phyloP scores from a whole-genome alignment of 345 rosid genomes.

The Alliaria petiolata region DNA sequence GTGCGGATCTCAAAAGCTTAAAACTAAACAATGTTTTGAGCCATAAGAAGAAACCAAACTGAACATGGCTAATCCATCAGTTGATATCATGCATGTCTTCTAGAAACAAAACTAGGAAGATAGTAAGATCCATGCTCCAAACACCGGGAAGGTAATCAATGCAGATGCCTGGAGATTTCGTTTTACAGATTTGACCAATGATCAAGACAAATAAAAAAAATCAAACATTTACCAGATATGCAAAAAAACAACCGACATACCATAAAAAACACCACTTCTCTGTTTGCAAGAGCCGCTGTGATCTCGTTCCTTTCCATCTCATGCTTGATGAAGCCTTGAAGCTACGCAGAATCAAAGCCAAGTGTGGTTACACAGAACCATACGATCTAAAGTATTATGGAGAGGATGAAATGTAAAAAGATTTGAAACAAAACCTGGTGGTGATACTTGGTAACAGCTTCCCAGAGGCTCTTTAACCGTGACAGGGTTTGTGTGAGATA shows the following conservation, averaged over 20 bases:
- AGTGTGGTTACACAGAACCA: neutral
- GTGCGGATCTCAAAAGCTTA: too few species aligned
- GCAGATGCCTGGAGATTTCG: constrained; percentile 68
- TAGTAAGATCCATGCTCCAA: constrained; percentile 60
- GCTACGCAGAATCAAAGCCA: constrained; percentile 34
- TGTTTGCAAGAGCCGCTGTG: constrained; percentile 54
- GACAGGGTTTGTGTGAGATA: too few species aligned
- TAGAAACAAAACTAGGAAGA: constrained; percentile 23
- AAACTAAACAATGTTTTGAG: too few species aligned
- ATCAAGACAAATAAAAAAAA: neutral
- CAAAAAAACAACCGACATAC: constrained; percentile 37
- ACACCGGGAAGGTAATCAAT: constrained; percentile 54
- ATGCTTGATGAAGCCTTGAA: constrained; percentile 62
- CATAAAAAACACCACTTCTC: constrained; percentile 70
- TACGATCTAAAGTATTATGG: neutral
- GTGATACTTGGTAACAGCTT: constrained; percentile 53
- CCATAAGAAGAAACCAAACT: too few species aligned
- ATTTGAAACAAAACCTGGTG: constrained; percentile 88
- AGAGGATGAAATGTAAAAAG: neutral
- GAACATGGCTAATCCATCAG: too few species aligned
- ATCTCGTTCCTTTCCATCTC: constrained; percentile 60
- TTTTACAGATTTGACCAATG: neutral
- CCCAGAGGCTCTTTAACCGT: constrained; percentile 40
- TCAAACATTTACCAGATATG: neutral
- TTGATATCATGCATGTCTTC: neutral